Conservation (phyloP, 768 basidiomycete species). For the Lactifluus pinguis region DNA sequence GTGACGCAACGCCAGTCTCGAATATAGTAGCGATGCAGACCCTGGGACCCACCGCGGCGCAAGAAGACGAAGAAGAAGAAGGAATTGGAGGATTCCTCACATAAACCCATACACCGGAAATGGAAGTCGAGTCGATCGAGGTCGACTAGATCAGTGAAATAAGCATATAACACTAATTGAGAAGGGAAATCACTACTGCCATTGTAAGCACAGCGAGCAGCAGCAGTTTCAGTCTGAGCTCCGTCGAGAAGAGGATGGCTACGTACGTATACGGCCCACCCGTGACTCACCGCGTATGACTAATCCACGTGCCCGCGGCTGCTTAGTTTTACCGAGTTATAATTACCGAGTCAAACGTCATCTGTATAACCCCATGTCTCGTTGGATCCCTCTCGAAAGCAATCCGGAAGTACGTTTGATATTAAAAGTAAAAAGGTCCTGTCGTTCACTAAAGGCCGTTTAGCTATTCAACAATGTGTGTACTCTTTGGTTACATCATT, state of each 20-base stretch:
- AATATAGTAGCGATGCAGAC: constrained; percentile 24
- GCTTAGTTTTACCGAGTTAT: not conserved
- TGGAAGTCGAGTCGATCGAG: constrained; percentile 30
- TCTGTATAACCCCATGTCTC: not conserved
- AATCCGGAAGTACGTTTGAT: constrained; percentile 43
- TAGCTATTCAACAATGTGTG: constrained; percentile 11
- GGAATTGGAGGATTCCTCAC: constrained; percentile 30
- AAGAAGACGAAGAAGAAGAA: no score
- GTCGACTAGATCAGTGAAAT: constrained; percentile 39
- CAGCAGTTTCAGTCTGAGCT: no score
- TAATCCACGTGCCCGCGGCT: no score
- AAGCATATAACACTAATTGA: constrained; percentile 35
- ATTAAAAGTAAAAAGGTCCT: not conserved
- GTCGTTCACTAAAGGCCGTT: constrained; percentile 23
- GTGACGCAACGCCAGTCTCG: constrained; percentile 1
- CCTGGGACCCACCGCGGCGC: constrained; percentile 24
- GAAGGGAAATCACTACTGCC: constrained; percentile 34
- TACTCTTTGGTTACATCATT: not conserved
- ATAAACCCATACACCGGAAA: constrained; percentile 29
- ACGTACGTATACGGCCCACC: no score
- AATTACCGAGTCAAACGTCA: not conserved
- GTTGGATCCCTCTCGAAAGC: constrained; percentile 77
- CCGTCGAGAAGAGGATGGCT: no score
- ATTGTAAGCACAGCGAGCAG: constrained; percentile 11
- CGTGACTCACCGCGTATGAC: no score